Conservation (phyloP, 2,329 filamentous ascomycete species). For the Ophiostoma montium region DNA sequence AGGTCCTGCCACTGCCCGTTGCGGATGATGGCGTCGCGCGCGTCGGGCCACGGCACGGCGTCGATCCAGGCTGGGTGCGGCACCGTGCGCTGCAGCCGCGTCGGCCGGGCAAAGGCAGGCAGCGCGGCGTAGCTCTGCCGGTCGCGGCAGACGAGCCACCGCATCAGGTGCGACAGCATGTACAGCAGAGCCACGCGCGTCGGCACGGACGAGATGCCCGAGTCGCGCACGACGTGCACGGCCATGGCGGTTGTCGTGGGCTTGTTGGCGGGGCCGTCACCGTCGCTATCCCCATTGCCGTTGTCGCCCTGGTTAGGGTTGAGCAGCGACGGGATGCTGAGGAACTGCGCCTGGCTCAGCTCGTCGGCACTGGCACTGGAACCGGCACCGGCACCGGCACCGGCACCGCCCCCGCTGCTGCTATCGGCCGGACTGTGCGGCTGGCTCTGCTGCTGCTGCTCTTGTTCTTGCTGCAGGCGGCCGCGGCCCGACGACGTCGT, state of each 20-base stretch:
- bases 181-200: conserved; percentile 15
- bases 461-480: background rate
- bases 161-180: conserved; percentile 9
- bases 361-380: background rate
- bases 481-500: conserved; percentile 7
- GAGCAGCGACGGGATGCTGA: conserved; percentile 16
- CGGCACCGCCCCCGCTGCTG: background rate
- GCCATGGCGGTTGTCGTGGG: conserved; percentile 5
- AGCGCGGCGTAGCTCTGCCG: conserved; percentile 16
- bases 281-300: too few relatives aligned
- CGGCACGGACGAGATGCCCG: conserved; percentile 2
- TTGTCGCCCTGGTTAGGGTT: conserved; percentile 11
- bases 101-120: conserved; percentile 15
- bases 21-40: conserved; percentile 6
- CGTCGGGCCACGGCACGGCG: conserved; percentile 10
- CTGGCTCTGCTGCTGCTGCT: background rate
- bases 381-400: too few relatives aligned
- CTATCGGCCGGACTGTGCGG: background rate
- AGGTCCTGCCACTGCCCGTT: conserved; percentile 1
- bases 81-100: conserved; percentile 15
- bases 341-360: conserved; percentile 12
- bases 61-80: conserved; percentile 18
- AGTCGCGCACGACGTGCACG: conserved; percentile 4
- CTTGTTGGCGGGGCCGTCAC: conserved; percentile 1
- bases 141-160: conserved; percentile 16